Evolutionary conservation across 306 rosid species (phyloP), one percentile per base, ranked within the genome.

Genomic region (Echinosophora koreensis): DNA sequence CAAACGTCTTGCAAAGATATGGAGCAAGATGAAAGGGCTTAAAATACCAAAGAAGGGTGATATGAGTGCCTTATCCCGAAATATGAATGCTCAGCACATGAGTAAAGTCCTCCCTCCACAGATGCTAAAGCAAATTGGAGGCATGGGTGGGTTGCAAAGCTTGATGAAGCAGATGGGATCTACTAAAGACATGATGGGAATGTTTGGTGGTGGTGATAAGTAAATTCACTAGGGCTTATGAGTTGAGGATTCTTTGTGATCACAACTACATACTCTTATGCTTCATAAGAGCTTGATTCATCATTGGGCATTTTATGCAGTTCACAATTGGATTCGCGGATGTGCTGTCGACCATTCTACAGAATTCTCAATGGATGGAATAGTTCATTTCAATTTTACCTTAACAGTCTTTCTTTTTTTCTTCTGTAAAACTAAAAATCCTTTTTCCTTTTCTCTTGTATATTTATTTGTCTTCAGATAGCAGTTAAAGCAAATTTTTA

Each of bases 81-180:
- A 91, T 41, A 89, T 91, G 96, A 93, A 91, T 66, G 97, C 95
- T 4, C 89, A 89, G 77, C 90, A 91, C 80, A 90, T 91, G 94
- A 85, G 95, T 87, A 93, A 89, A 82, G 91, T 91, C 80, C 89
- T 93, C 46, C 92, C 95, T 46, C 95, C 95, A 12, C 93, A 91
- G 82, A 89, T 93, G 92, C 84, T 89, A 78, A 93, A 89, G 81
- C 98, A 93, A 88, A 84, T 91, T 30, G 97, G 96, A 47, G 98
- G 97, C 67, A 87, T 89, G 90, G 90, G 93, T 52, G 96, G 93
- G 15, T 76, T 94, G 69, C 93, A 94, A 81, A 93, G 69, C 91
- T 84, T 93, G 92, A 91, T 93, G 95, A 91, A 91, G 89, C 93
- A 87, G 78, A 89, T 91, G 89, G 93, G 98, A 71, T 84, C 90